Percentiles rank a stretch among this genome's conserved stretches.
Conservation (phyloP, 2,329 filamentous ascomycete species). For the Colletotrichum viniferum region DNA sequence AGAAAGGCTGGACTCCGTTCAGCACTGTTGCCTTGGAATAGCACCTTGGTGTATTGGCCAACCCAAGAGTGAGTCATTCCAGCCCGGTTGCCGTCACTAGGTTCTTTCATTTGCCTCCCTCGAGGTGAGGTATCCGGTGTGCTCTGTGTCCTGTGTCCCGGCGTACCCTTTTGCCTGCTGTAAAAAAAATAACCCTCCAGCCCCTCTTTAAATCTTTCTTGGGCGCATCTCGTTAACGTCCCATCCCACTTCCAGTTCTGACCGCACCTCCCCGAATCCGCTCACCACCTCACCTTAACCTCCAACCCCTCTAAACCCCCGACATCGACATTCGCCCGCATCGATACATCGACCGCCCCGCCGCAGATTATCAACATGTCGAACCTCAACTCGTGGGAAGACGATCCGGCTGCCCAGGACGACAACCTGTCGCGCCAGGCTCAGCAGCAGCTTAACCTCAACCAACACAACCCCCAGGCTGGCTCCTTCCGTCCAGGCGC, state of each 20-base stretch:
- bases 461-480: slow-evolving; percentile 52
- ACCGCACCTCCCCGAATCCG: slow-evolving; percentile 7
- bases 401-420: slow-evolving; percentile 79
- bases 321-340: background rate
- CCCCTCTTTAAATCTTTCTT: slow-evolving; percentile 22
- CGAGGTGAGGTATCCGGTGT: background rate
- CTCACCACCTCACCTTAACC: background rate
- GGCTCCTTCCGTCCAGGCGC: slow-evolving; percentile 54
- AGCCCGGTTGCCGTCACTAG: background rate
- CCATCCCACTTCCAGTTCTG: slow-evolving; percentile 19
- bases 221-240: slow-evolving; percentile 14
- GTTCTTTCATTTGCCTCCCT: background rate
- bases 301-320: background rate
- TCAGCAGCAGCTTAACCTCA: slow-evolving; percentile 77
- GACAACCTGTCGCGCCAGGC: slow-evolving; percentile 79
- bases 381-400: slow-evolving; percentile 94
- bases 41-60: background rate
- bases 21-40: background rate
- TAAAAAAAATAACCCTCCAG: slow-evolving; percentile 7
- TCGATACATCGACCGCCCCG: background rate
- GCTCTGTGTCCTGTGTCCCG: background rate
- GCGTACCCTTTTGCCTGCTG: background rate
- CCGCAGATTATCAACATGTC: slow-evolving; percentile 65
- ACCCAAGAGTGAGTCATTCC: slow-evolving; percentile 7
- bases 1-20: background rate